Base-by-base conservation (phyloP, 2,329 filamentous ascomycete species). In the Scedosporium minutisporum region DNA sequence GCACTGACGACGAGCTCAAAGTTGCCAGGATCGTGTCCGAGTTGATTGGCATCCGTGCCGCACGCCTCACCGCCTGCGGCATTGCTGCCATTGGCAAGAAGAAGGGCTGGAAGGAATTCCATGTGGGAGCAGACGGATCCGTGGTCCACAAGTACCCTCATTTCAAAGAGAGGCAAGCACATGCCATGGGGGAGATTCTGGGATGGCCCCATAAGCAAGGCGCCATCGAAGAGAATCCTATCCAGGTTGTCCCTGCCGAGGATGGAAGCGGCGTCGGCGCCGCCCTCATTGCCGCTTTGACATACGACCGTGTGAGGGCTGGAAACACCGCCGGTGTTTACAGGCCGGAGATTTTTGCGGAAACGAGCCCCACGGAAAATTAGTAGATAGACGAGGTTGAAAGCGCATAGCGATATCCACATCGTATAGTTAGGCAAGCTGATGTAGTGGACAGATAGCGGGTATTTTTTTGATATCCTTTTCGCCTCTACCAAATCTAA, bases 111-210 rank as follows among this genome's bases (percentile, higher is more conserved):
- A 78, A 89, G 71, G 83, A 84, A 44, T 96, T 91, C 79, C 95
- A 97, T 75, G 95, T 99, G 51, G 95, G 95, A 69, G 95, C 95
- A 60, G 95, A 99, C 72, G 95, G 95, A 44, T 96, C 91, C 18
- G 93, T 99, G 62, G 99, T 99, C 81, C 97, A 96, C 83, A 97
- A 97, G 76, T 99, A 99, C 78, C 95, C 95, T 12, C 90, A 96
- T 78, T 99, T 99, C 85, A 97, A 97, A 82, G 85, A 87, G 63
- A 89, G 95, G 62, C 93, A 93, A 63, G 93, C 95, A 14, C 82
- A 88, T 74, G 95, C 95, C 29, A 84, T 99, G 61, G 87, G 91
- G 62, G 95, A 99, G 80, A 97, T 99, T 67, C 85, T 99, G 44
- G 93, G 96, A 80, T 97, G 93, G 93, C 86, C 89, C 2, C 85